Evolutionary conservation across 805 yeast genomes (phyloP).

Genomic region (Lipomyces starkeyi): DNA sequence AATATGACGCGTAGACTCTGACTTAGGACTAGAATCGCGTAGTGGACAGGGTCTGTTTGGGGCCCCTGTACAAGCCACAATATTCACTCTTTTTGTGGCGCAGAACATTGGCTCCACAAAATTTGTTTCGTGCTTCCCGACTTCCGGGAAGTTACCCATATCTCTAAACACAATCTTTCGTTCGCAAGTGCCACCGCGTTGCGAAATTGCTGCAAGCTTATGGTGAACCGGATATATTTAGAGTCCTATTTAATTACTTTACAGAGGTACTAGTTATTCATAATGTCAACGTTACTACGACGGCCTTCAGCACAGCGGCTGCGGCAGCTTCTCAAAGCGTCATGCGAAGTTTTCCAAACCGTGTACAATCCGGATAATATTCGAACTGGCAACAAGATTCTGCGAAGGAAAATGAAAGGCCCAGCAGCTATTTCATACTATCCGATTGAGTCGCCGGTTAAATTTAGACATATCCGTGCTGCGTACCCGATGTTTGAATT

Average conservation of each 20-base stretch:
- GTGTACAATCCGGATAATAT: constrained; percentile 67
- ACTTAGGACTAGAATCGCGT: neutral
- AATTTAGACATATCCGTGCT: constrained; percentile 55
- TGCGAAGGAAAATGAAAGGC: constrained; percentile 73
- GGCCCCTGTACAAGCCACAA: neutral
- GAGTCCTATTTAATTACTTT: neutral
- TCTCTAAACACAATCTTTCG: neutral
- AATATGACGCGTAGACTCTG: neutral
- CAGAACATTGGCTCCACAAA: neutral
- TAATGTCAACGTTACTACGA: neutral
- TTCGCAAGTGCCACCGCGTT: neutral
- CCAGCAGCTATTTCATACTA: constrained; percentile 72
- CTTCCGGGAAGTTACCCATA: neutral
- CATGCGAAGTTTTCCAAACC: constrained; percentile 71
- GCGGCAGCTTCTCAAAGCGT: constrained; percentile 61
- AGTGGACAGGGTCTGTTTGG: neutral
- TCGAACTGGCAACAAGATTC: constrained; percentile 76
- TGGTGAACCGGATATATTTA: neutral
- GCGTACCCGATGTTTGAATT: constrained; percentile 59
- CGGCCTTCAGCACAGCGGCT: constrained; percentile 56
- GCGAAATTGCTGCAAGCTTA: neutral
- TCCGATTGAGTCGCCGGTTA: constrained; percentile 73
- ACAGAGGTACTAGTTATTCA: neutral
- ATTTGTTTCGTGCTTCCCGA: neutral
- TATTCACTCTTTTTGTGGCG: neutral